Base-by-base conservation (phyloP, 1,284 basidiomycete species). In the Microbotryum saponariae region DNA sequence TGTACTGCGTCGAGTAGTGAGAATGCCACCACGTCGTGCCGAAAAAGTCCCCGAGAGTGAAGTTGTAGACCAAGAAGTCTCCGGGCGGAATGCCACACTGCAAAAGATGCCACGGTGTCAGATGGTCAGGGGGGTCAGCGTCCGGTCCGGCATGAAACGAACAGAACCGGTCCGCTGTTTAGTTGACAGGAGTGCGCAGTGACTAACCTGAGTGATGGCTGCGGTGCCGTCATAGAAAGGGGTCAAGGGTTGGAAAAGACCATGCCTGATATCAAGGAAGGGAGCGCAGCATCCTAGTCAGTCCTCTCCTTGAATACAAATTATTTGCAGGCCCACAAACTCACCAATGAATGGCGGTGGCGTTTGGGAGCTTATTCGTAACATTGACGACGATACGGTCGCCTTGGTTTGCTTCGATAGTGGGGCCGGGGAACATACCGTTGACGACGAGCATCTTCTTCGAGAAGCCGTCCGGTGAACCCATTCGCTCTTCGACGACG, bases 81-180 rank as follows among this genome's bases (percentile, higher is more conserved):
- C 66, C 61, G 6, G 64, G 57, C 31, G 70, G 68, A 23, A 76
- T 72, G 14, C 72, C 71, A 52, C 74, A 76, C 50, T 74, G 70
- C 6, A 29, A 33, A 10, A 23, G 23, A 10, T 16, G 37, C 10
- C 37, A 42, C 4, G 4, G 37, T 42, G 12, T 18, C 37, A 42
- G 6, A 18, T 42, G 12, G 37, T n/a, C n/a, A n/a, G n/a, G 27
- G 4, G 37, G 37, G 18, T 42, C 37, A 42, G 12, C 37, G 12
- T 42, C 14, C 3, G 14, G 37, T 16, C 12, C 3, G 37, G 37
- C 14, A 12, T 10, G 37, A 6, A 2, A 14, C 9, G 37, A 18
- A 42, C 3, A 31, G 31, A 16, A 42, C 9, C 4, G 37, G 14
- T 42, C 37, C 16, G 12, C 37, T 12, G 14, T 42, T 14, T 6